Base-by-base conservation (phyloP, 73 alveolate genomes). In the Halteria grandinella region DNA sequence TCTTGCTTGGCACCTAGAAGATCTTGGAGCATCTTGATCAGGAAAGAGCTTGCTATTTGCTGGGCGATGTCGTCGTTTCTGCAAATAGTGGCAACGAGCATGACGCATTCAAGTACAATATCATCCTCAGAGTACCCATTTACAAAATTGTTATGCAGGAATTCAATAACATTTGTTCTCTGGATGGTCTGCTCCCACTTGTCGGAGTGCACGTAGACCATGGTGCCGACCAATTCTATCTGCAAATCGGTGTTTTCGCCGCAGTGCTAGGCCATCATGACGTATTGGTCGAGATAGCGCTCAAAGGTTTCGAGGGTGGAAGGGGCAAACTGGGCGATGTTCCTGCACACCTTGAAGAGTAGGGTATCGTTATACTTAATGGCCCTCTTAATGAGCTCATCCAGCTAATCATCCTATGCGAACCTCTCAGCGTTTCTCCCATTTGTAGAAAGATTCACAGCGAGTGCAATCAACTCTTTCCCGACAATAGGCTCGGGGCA, bases 401-500 rank as follows among this genome's bases (percentile, higher is more conserved):
- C 93, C 14, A 96, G 87, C 49, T 96, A 77, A n/a, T 92, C 98
- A 36, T 88, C 95, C 62, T 96, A 97, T 4, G 98, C 93, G 47
- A 96, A 64, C 58, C 93, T 86, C 70, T 95, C 98, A 12, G 98
- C 99, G 75, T 96, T 96, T 52, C 97, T 85, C 2, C 97, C 84
- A 60, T 93, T 95, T 15, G 96, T 74, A 4, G 97, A 82, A 50
- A 96, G 82, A 91, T 96, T 96, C 14, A 96, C 85, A 10, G 99
- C 98, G 37, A 96, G 88, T 17, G 97, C 99, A 8, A 96, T 92
- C 14, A 96, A 75, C 78, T 96, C 99, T 55, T 92, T 82, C 0
- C 99, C 99, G 0, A 96, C 94, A 49, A 91, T 78, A 34, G 95
- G 92, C 57, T 96, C 99, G 15, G 99, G 99, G 85, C 94, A 95